phyloP scores from a whole-genome alignment of 805 yeast genomes.

The Zygosaccharomyces bisporus region DNA sequence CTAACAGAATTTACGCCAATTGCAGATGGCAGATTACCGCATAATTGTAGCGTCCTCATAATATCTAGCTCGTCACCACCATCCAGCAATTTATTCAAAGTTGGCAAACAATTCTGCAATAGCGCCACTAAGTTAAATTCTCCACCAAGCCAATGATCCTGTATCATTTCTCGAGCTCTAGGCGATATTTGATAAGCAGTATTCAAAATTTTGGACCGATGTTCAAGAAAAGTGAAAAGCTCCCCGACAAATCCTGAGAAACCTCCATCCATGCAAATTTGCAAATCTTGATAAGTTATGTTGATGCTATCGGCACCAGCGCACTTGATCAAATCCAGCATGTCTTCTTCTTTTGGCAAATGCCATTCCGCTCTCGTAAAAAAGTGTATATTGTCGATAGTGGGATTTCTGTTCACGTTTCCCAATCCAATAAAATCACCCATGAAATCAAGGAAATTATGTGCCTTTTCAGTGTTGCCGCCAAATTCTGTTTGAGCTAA shows the following conservation, averaged over 20 bases:
- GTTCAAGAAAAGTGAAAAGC: constrained; percentile 21
- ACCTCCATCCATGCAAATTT: constrained; percentile 54
- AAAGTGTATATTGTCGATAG: constrained; percentile 14
- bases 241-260: constrained; percentile 49
- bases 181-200: constrained; percentile 21
- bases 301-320: constrained; percentile 37
- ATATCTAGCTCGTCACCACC: not conserved
- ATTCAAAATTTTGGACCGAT: constrained; percentile 16
- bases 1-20: not conserved
- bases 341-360: constrained; percentile 41
- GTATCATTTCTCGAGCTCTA: constrained; percentile 22
- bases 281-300: constrained; percentile 36
- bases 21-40: constrained; percentile 23
- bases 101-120: constrained; percentile 22
- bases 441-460: constrained; percentile 54
- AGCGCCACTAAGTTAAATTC: constrained; percentile 23
- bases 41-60: constrained; percentile 12
- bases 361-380: constrained; percentile 39
- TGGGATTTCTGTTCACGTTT: constrained; percentile 30
- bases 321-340: constrained; percentile 39
- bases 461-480: constrained; percentile 49
- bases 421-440: constrained; percentile 56
- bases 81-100: constrained; percentile 15
- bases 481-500: constrained; percentile 52
- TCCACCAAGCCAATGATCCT: constrained; percentile 30